Evolutionary conservation across 441 rosid species (phyloP).

Genomic region (Gossypium schwendimanii): DNA sequence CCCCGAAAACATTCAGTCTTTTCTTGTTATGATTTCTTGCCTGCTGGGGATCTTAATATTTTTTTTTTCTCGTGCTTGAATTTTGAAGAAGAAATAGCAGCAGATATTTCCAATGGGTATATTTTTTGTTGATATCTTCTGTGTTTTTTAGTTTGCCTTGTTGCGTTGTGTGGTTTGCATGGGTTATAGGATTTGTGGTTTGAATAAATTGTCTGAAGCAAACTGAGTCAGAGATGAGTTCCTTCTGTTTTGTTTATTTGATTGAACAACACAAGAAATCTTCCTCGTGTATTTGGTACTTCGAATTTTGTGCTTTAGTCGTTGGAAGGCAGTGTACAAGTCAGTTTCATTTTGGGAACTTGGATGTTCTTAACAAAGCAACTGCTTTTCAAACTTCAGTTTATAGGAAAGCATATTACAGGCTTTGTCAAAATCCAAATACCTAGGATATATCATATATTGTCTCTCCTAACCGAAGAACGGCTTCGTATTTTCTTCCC

Average conservation of each 20-base stretch:
- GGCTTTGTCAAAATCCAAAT: background rate
- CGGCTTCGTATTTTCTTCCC: too few relatives aligned
- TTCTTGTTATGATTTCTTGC: background rate
- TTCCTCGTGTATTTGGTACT: constrained; percentile 10
- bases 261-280: constrained; percentile 13
- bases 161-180: background rate
- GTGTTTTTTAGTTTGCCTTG: background rate
- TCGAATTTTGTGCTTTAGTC: constrained; percentile 9
- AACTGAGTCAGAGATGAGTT: constrained; percentile 5
- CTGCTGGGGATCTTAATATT: background rate
- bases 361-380: background rate
- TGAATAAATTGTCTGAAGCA: background rate
- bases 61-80: background rate
- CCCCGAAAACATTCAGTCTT: background rate
- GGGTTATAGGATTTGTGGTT: background rate
- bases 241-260: background rate
- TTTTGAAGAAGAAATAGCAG: background rate
- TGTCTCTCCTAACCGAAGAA: too few relatives aligned
- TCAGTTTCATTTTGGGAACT: background rate
- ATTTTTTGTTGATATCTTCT: background rate
- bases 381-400: constrained; percentile 4
- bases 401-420: background rate
- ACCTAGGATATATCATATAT: too few relatives aligned
- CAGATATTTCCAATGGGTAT: background rate
- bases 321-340: background rate